Base-by-base conservation (phyloP, 208 protist species). In the Trypanosoma cruzi region DNA sequence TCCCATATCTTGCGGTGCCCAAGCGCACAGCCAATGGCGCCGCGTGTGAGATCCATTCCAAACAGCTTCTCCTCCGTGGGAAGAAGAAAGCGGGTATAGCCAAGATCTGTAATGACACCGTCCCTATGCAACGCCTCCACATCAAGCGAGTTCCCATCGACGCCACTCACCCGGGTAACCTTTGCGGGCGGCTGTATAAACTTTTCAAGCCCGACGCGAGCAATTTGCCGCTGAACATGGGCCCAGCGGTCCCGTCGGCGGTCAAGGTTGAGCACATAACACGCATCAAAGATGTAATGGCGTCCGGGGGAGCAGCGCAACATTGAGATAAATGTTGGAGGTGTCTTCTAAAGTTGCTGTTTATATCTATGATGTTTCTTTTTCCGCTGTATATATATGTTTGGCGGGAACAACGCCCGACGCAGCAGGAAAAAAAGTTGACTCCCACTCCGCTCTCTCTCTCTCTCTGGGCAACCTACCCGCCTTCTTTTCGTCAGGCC, bases 181-280 rank as follows among this genome's bases (percentile, higher is more conserved):
- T 66, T 65, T 0, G 76, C 81, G 14, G 73, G 62, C 0, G 79
- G 79, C 37, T 79, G 56, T 0, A 94, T 55, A 73, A 93, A 91
- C 8, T 66, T 80, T 2, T 76, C 29, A 42, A 97, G 50, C n/a
- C 68, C 71, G 2, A 84, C 82, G 2, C 76, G 73, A 37, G 80
- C 68, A 14, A 95, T 72, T 61, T 96, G 85, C n/a, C 61, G 49
- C 72, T 88, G 71, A 11, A 82, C 79, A 77, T 97, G 93, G 1
- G 62, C 56, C 87, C 81, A 93, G 29, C 89, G 86, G 57, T 97
- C 93, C 11, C 68, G 60, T 31, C 93, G 90, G 29, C 84, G 85
- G 64, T 97, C 87, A 44, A 97, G 81, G 79, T 97, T 97, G 34
- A 97, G 78, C 24, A 96, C 79, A 72, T 95, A 97, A 71, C 89